Conservation (phyloP, 768 basidiomycete genomes). For the Kwoniella botswanensis region DNA sequence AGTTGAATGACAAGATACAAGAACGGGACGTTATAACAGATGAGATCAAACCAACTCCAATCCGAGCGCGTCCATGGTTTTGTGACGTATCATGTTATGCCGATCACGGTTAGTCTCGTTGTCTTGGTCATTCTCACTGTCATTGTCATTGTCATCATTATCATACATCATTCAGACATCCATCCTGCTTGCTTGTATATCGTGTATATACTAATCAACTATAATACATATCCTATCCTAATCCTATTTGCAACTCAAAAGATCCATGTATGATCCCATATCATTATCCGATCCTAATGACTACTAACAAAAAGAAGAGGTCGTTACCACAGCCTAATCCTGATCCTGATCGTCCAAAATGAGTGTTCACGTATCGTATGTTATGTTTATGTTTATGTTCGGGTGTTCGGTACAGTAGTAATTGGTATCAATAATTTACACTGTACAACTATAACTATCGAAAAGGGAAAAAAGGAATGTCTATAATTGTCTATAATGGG, state of each 20-base stretch:
- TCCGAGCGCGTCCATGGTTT: too few species aligned
- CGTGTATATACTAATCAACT: not conserved
- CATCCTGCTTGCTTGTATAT: not conserved
- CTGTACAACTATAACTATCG: not conserved
- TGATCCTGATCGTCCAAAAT: not conserved
- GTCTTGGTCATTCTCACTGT: too few species aligned
- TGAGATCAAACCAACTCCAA: too few species aligned
- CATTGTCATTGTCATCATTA: not conserved
- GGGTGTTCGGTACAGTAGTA: not conserved
- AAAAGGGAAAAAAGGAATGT: not conserved
- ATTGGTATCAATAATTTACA: not conserved
- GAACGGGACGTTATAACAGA: too few species aligned
- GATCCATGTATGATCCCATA: not conserved
- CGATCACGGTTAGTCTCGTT: too few species aligned
- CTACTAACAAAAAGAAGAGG: not conserved
- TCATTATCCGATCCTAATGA: not conserved
- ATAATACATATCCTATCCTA: not conserved
- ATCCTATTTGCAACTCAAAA: not conserved
- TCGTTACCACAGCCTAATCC: not conserved
- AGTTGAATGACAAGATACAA: too few species aligned
- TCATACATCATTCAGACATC: not conserved
- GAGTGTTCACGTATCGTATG: too few species aligned
- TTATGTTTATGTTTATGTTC: not conserved
- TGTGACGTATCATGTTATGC: too few species aligned
- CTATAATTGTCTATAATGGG: not conserved